phyloP scores from a whole-genome alignment of 441 rosid genomes.

The Syzygium syzygioides region DNA sequence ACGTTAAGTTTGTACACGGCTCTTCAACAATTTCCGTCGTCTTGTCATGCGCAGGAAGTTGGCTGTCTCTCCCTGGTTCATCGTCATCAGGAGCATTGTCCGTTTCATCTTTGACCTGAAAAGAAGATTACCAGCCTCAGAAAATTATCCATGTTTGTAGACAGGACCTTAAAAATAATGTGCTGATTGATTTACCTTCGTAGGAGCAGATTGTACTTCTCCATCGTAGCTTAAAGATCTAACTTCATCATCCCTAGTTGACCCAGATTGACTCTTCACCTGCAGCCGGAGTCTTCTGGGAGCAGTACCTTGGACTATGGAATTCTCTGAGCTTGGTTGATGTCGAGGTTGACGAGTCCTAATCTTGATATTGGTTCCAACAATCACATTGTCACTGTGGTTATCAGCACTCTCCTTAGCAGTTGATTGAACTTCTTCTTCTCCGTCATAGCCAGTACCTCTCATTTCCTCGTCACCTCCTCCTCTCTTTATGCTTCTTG shows the following conservation, averaged over 20 bases:
- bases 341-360: slow-evolving; percentile 41
- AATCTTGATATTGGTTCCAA: slow-evolving; percentile 43
- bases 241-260: slow-evolving; percentile 1
- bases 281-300: slow-evolving; percentile 61
- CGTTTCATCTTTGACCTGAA: slow-evolving; percentile 27
- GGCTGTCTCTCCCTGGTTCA: slow-evolving; percentile 8
- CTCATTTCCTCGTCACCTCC: background rate
- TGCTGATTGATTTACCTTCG: slow-evolving; percentile 35
- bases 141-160: background rate
- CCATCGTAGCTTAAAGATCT: background rate
- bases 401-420: slow-evolving; percentile 11
- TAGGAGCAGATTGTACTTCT: slow-evolving; percentile 36
- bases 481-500: background rate
- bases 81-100: slow-evolving; percentile 4
- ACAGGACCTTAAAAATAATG: background rate
- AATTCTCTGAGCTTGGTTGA: slow-evolving; percentile 17
- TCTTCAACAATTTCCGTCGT: slow-evolving; percentile 7
- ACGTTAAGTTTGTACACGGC: slow-evolving; percentile 15
- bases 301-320: slow-evolving; percentile 62
- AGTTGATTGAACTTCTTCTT: slow-evolving; percentile 4
- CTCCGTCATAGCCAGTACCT: background rate
- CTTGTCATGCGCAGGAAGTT: background rate
- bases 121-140: background rate
- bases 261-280: background rate
- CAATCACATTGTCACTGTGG: slow-evolving; percentile 8